phyloP scores from a whole-genome alignment of 768 basidiomycete genomes.

The Melanogaster broomeanus region DNA sequence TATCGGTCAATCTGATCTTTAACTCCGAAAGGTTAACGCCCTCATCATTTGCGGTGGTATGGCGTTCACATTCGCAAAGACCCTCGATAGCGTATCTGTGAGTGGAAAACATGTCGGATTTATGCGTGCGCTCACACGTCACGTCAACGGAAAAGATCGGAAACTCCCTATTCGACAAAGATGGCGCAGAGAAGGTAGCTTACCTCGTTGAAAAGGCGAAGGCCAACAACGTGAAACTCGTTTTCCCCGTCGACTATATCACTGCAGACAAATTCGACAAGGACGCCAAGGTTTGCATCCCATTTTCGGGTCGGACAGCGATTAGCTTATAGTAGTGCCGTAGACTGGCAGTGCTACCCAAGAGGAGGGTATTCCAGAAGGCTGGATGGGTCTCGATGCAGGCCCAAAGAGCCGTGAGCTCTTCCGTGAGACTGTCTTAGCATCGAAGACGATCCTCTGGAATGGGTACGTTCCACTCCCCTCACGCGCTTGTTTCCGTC shows the following conservation, averaged over 20 bases:
- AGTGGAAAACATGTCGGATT: constrained; percentile 18
- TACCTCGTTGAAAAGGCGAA: constrained; percentile 89
- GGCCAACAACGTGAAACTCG: constrained; percentile 87
- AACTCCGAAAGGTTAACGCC: constrained; percentile 71
- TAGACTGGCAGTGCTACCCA: constrained; percentile 80
- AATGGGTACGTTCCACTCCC: constrained; percentile 61
- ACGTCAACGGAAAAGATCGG: constrained; percentile 61
- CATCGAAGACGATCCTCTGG: constrained; percentile 97
- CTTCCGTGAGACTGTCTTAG: constrained; percentile 77
- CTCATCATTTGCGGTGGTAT: constrained; percentile 98
- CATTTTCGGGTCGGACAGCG: not conserved
- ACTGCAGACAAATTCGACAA: constrained; percentile 96
- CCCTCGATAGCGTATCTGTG: constrained; percentile 75
- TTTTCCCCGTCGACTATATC: constrained; percentile 94
- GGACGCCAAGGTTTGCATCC: constrained; percentile 67
- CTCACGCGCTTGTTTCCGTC: not conserved
- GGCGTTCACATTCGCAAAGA: constrained; percentile 99
- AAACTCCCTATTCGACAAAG: constrained; percentile 88
- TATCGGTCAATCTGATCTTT: not conserved
- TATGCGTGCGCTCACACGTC: constrained; percentile 1
- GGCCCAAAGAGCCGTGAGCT: constrained; percentile 82
- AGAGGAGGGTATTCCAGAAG: constrained; percentile 83
- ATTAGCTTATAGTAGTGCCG: not conserved
- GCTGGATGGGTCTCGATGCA: constrained; percentile 94
- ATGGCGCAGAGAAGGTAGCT: constrained; percentile 85